Percentiles rank a stretch among this genome's conserved stretches.
These are phyloP conservation scores for Notholithocarpus densiflorus DNA, from an alignment of 306 rosid genomes.

Conservation along the genomic window DNA sequence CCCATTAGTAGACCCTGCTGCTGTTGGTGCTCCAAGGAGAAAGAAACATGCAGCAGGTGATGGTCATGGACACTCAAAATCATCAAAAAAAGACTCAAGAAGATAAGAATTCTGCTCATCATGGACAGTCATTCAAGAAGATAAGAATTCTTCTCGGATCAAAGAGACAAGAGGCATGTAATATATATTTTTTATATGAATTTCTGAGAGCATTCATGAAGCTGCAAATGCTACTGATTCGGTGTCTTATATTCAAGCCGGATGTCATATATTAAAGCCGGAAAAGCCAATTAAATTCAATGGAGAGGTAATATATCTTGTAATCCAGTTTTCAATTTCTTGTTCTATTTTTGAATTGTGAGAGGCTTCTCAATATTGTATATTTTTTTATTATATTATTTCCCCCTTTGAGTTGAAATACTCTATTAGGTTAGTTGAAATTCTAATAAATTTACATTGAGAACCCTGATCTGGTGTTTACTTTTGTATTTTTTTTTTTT, in stretches of 20 bases:
- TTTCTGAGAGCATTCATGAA: conserved; percentile 41
- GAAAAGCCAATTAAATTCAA: conserved; percentile 45
- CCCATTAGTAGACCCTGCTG: conserved; percentile 70
- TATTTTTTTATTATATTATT: conserved; percentile 40
- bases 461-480: conserved; percentile 16
- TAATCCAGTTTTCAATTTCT: conserved; percentile 47
- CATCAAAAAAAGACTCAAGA: conserved; percentile 51
- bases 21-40: conserved; percentile 65
- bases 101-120: conserved; percentile 28
- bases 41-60: conserved; percentile 71
- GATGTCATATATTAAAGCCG: conserved; percentile 29
- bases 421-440: conserved; percentile 44
- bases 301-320: conserved; percentile 48
- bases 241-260: conserved; percentile 23
- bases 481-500: background rate
- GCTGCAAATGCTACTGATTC: conserved; percentile 52
- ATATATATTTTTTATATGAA: conserved; percentile 37
- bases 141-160: conserved; percentile 26
- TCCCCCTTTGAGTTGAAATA: conserved; percentile 21
- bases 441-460: conserved; percentile 40
- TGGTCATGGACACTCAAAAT: conserved; percentile 47
- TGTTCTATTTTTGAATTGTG: conserved; percentile 35
- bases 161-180: conserved; percentile 25
- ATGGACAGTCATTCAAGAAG: conserved; percentile 46
- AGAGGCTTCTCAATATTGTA: conserved; percentile 60